Percentiles rank a stretch among this genome's conserved stretches.
Evolutionary conservation across 83 land plant genomes (phyloP).

Genomic region (Thuja plicata): DNA sequence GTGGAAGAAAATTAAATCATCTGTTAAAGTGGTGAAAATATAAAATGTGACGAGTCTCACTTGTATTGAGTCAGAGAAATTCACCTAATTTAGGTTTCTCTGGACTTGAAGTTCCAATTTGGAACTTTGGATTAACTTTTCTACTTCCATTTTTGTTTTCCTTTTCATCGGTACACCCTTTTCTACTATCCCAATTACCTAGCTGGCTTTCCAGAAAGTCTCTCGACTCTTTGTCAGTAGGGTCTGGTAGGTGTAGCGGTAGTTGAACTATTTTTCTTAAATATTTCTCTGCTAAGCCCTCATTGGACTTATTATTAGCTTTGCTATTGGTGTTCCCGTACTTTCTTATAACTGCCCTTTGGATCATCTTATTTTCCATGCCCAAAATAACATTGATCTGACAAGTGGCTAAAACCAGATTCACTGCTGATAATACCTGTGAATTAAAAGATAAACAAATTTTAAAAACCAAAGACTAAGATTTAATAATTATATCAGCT

Average conservation of each 20-base stretch:
- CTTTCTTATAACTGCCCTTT: too few relatives aligned
- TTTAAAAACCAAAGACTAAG: too few relatives aligned
- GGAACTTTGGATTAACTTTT: background rate
- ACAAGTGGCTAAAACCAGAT: too few relatives aligned
- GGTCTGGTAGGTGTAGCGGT: background rate
- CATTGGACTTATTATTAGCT: background rate
- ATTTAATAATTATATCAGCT: too few relatives aligned
- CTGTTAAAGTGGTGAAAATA: too few relatives aligned
- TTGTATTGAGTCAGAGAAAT: too few relatives aligned
- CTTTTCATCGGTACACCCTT: background rate
- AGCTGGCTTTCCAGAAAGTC: background rate
- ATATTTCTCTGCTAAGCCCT: background rate
- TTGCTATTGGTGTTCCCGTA: too few relatives aligned
- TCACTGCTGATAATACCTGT: background rate
- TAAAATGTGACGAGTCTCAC: too few relatives aligned
- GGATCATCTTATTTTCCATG: too few relatives aligned
- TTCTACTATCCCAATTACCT: background rate
- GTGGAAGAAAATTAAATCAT: background rate
- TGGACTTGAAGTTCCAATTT: background rate
- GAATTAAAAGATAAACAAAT: too few relatives aligned
- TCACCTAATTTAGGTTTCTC: background rate
- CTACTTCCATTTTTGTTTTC: background rate
- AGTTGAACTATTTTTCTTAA: background rate
- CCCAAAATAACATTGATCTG: too few relatives aligned
- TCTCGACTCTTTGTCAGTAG: background rate